These are phyloP conservation scores for Cyclostephanos tholiformis DNA, from an alignment of 108 stramenopile genomes.

Conservation along the genomic window DNA sequence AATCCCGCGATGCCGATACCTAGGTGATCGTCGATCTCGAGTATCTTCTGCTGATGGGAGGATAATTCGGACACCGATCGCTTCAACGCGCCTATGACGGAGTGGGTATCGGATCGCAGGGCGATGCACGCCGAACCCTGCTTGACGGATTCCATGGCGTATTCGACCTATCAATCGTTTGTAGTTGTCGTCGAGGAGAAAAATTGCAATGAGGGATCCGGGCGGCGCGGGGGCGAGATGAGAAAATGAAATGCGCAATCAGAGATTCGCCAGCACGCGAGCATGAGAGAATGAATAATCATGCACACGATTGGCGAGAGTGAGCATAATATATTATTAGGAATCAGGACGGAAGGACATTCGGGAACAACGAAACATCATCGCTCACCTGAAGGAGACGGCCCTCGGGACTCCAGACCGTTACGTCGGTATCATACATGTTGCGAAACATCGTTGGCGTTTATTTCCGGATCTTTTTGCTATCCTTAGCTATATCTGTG, in stretches of 20 bases:
- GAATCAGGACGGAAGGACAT: background rate
- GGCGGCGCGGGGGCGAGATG: background rate
- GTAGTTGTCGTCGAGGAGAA: background rate
- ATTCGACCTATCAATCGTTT: slow-evolving; percentile 82
- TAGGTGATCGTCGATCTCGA: slow-evolving; percentile 98
- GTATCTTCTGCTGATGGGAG: slow-evolving; percentile 94
- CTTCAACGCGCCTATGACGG: slow-evolving; percentile 96
- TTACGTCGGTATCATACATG: slow-evolving; percentile 99
- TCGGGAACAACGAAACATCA: slow-evolving; percentile 1
- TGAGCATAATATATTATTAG: no score
- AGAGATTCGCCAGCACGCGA: no score
- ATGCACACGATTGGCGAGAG: no score
- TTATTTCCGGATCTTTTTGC: background rate
- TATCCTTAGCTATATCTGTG: no score
- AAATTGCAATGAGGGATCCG: background rate
- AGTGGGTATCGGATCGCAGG: slow-evolving; percentile 79
- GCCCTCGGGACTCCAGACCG: slow-evolving; percentile 99
- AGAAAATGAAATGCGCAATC: no score
- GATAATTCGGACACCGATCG: slow-evolving; percentile 95
- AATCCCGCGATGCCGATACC: slow-evolving; percentile 96
- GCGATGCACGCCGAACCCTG: slow-evolving; percentile 97
- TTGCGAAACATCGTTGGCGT: slow-evolving; percentile 91
- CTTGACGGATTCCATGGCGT: slow-evolving; percentile 99
- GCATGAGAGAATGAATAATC: no score
- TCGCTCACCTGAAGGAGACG: slow-evolving; percentile 93